Base-by-base conservation (phyloP, 202 grass and related monocot genomes). In the Zoysia matrella region DNA sequence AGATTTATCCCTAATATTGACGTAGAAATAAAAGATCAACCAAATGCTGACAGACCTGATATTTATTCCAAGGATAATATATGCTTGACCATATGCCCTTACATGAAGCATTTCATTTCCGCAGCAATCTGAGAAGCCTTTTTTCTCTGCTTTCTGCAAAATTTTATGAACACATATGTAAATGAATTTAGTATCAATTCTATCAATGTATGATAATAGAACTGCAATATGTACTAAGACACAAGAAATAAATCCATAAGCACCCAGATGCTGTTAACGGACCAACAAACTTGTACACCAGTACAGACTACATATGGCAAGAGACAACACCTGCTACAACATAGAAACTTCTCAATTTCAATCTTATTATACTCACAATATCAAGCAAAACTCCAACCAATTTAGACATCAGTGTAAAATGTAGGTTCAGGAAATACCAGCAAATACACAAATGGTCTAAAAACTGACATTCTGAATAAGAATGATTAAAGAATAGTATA, bases 91-190 rank as follows among this genome's bases (percentile, higher is more conserved):
- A 91, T 91, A 98, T 71, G 96, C 89, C 85, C 96, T 90, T 72
- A 95, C 92, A 85, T 92, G 89, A 80, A 98, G 90, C 85, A 98
- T 85, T 86, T 98, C 96, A 82, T 98, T 90, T 51, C 88, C 84
- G 85, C 57, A 95, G 88, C 75, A 93, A 81, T 87, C 89, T 63
- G 78, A 88, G 62, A 52, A 77, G 39, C 57, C 76, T 15, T 11
- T 76, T 72, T 80, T 83, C 52, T 83, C 80, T 55, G 67, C 62
- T 65, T 86, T 93, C 92, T 95, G 87, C 22, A 67, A 14, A 82
- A 81, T 55, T 73, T 73, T 71, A 79, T 71, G 63, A 76, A 55
- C 8, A 72, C 50, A 30, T 49, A 45, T 73, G 10, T 64, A 58
- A 69, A 73, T 44, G 7, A 45, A 74, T 8, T 61, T 10, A 50